phyloP scores from a whole-genome alignment of 768 basidiomycete genomes.

The Sarcodon aspratus region DNA sequence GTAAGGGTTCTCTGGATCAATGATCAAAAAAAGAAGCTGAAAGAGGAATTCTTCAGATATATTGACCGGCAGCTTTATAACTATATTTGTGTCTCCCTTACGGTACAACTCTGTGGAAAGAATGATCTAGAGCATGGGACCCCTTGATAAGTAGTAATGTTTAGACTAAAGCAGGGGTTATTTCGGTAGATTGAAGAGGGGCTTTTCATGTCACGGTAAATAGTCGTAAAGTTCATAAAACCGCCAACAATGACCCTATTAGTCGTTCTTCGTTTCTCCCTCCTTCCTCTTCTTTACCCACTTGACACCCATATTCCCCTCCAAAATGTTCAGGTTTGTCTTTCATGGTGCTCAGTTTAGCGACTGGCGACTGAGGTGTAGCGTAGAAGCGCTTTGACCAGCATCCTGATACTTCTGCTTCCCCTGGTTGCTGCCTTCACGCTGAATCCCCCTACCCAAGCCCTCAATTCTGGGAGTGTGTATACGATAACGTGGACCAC shows the following conservation, averaged over 20 bases:
- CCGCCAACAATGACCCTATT: slow-evolving; percentile 1
- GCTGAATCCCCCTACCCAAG: slow-evolving; percentile 24
- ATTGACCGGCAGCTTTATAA: slow-evolving; percentile 1
- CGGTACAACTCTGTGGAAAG: too few species aligned
- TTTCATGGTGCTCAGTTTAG: neutral
- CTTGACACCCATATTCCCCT: slow-evolving; percentile 9
- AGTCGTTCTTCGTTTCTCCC: slow-evolving; percentile 4
- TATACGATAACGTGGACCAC: slow-evolving; percentile 39
- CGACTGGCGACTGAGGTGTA: too few species aligned
- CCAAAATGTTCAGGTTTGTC: slow-evolving; percentile 31
- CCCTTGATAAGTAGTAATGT: neutral
- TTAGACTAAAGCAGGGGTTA: neutral
- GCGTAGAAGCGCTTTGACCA: neutral
- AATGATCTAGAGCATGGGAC: neutral
- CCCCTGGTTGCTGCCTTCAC: slow-evolving; percentile 34
- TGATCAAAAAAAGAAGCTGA: neutral
- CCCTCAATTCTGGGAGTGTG: slow-evolving; percentile 16
- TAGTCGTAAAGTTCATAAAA: slow-evolving; percentile 3
- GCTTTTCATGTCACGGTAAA: slow-evolving; percentile 7
- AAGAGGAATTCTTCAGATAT: slow-evolving; percentile 3
- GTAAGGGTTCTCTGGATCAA: slow-evolving; percentile 25
- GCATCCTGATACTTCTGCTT: slow-evolving; percentile 34
- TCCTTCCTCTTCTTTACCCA: neutral
- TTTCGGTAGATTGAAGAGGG: slow-evolving; percentile 2
- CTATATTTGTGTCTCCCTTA: neutral